Conservation (phyloP, 192 early-diverging fungal species). For the Geranomyces variabilis region DNA sequence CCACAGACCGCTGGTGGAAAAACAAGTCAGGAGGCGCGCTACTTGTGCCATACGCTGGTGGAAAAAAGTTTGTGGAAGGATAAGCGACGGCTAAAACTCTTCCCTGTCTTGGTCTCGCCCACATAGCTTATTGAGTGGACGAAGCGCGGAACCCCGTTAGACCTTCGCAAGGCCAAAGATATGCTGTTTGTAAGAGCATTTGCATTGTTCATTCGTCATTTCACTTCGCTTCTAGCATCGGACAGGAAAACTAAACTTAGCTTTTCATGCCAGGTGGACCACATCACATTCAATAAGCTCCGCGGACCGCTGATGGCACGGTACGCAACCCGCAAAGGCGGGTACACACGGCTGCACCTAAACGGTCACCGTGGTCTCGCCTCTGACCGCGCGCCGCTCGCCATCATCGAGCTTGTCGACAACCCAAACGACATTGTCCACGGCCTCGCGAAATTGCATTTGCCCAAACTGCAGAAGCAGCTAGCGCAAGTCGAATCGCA, state of each 20-base stretch:
- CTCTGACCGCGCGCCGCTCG: slow-evolving; percentile 85
- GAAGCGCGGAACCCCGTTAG: slow-evolving; percentile 65
- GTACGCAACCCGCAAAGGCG: slow-evolving; percentile 75
- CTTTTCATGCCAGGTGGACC: slow-evolving; percentile 57
- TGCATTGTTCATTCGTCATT: slow-evolving; percentile 2
- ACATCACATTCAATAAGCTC: slow-evolving; percentile 77
- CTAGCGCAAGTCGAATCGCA: slow-evolving; percentile 33
- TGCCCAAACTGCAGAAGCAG: slow-evolving; percentile 32
- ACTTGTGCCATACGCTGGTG: too few relatives aligned
- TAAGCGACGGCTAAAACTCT: too few relatives aligned
- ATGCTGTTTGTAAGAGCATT: slow-evolving; percentile 37
- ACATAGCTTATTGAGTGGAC: slow-evolving; percentile 79
- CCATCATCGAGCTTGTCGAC: slow-evolving; percentile 89
- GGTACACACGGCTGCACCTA: slow-evolving; percentile 86
- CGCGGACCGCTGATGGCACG: slow-evolving; percentile 82
- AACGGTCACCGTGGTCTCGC: slow-evolving; percentile 68
- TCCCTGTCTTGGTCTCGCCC: not conserved
- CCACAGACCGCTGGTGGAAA: too few relatives aligned
- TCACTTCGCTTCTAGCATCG: not conserved
- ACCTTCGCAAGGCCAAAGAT: slow-evolving; percentile 30
- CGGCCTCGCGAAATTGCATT: slow-evolving; percentile 36
- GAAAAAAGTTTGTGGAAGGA: too few relatives aligned
- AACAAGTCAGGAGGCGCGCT: not conserved
- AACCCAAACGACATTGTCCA: slow-evolving; percentile 71
- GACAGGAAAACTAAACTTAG: not conserved